Evolutionary conservation across 805 yeast genomes (phyloP), one percentile per base, ranked within the genome.

Genomic region (Candida corydali): DNA sequence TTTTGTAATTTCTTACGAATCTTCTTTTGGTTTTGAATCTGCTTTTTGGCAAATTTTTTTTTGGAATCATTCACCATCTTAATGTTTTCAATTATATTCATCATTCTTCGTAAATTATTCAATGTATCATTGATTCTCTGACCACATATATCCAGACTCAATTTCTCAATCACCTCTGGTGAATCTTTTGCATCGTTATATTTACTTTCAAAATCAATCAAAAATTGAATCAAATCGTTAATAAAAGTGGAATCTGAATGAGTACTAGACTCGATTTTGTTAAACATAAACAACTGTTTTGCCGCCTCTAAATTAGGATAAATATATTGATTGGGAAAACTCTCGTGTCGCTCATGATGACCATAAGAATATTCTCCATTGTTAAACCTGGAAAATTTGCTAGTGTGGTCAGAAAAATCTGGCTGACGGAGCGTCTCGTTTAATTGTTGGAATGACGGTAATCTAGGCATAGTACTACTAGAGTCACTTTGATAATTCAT

Each of bases 381-480:
- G 11, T 23, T 19, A 16, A 23, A 22, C 6, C n/a, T 18, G 6
- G 17, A 17, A 16, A 12, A 26, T n/a, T 26, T 17, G 34, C n/a
- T n/a, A n/a, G n/a, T n/a, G n/a, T n/a, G 4, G 17, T 22, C 18
- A 24, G 17, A 28, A 4, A n/a, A 11, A 23, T 31, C 32, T 20
- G 40, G 33, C 16, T 37, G 24, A 18, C 40, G 29, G 11, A 31
- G 30, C 15, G 39, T 36, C 26, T 36, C 39, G 18, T 26, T 29
- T 22, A 36, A 31, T 25, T 39, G 43, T 26, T 39, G 43, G 19
- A 39, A 39, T 8, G 43, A 39, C 2, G 43, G 43, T 27, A 39
- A 39, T 25, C 40, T 36, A 10, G 40, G 30, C 29, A 34, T 26
- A 5, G 24, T 18, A n/a, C 22, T 20, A 22, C 16, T 10, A 5